Evolutionary conservation across 2,329 filamentous ascomycete species (phyloP), one percentile per base, ranked within the genome.

Genomic region (Ophiocordyceps camponoti-rufipedis): DNA sequence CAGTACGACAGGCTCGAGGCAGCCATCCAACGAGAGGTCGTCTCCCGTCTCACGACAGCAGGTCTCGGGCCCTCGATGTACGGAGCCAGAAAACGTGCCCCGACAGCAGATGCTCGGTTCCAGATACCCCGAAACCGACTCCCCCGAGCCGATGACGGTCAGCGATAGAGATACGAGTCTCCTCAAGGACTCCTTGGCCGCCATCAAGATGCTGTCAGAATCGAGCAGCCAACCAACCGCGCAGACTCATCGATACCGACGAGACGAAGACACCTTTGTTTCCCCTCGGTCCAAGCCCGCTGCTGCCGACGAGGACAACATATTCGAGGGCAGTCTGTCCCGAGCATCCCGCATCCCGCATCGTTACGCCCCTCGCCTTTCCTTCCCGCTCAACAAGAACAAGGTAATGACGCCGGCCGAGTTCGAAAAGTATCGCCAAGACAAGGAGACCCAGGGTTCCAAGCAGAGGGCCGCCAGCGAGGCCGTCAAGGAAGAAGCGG

Each of bases 401-500:
- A 91, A 91, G 61, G 82, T 91, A 50, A 94, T 94, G 85, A 94
- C 87, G 2, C 82, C 82, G 1, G 84, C 80, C 11, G 78, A 94
- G 58, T 94, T 93, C 53, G 86, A 94, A 58, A 74, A 74, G 51
- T 89, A 88, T 55, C 75, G 79, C 49, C 73, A 80, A 55, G 82
- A 91, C 56, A 80, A 85, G 55, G 79, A 80, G 51, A 70, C 76
- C n/a, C 68, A 72, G 46, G 68, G 50, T 45, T 56, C 58, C 32
- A 67, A 60, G 28, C 67, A 65, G 53, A 69, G 62, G 53, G 64
- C 47, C 51, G 48, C 58, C 28, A 50, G 48, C 19, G 43, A 74
- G 5, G 65, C 66, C 18, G 71, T 69, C 35, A 39, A 39, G 14
- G 71, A 73, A 33, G 72, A 23, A 5, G 23, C 23, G 23, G 76